Evolutionary conservation across 2,329 filamentous ascomycete species (phyloP).

Genomic region (Aspergillus pseudoterreus): DNA sequence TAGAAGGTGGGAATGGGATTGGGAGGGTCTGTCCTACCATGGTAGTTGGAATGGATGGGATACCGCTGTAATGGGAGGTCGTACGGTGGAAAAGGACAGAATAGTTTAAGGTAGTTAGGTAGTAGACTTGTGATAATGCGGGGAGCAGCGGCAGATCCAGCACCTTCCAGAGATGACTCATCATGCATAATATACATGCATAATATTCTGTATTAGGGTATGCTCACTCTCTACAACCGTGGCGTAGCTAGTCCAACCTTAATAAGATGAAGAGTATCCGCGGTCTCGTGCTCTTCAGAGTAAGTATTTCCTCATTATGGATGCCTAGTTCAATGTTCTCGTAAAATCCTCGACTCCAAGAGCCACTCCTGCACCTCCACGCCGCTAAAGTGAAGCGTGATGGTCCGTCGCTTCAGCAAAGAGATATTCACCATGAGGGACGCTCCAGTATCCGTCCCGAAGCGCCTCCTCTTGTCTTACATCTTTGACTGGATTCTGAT

Average conservation of each 20-base stretch:
- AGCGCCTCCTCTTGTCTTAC: constrained; percentile 62
- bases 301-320: neutral
- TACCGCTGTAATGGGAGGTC: neutral
- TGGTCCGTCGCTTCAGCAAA: constrained; percentile 2
- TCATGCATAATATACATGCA: no score
- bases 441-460: constrained; percentile 32
- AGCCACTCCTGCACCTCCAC: no score
- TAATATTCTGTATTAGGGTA: no score
- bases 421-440: constrained; percentile 1
- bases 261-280: no score
- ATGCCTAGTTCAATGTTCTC: neutral
- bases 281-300: neutral
- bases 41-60: neutral
- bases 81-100: neutral
- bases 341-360: neutral
- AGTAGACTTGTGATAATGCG: neutral
- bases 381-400: neutral
- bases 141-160: neutral
- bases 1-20: neutral
- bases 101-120: neutral
- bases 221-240: no score
- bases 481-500: constrained; percentile 68
- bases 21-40: neutral
- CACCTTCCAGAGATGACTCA: no score
- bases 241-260: no score